Evolutionary conservation across 495 filamentous ascomycete species (phyloP).

Genomic region (Penicillium atrosanguineum): DNA sequence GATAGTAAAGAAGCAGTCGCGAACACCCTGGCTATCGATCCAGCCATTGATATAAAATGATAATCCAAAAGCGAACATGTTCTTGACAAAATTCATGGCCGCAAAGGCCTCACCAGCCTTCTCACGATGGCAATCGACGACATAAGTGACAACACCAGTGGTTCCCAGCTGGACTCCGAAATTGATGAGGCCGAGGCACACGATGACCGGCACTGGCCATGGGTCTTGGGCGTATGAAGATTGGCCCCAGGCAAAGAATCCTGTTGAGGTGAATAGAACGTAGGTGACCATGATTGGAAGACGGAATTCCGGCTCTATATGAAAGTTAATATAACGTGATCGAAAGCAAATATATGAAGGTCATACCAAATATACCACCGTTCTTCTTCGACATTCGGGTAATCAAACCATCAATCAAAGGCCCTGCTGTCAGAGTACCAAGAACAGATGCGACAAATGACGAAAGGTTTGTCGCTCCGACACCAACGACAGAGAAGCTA

Average conservation of each 20-base stretch:
- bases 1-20: constrained; percentile 39
- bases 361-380: constrained; percentile 27
- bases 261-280: constrained; percentile 39
- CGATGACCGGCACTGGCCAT: constrained; percentile 41
- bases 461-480: constrained; percentile 42
- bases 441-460: constrained; percentile 41
- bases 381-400: constrained; percentile 29
- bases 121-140: constrained; percentile 42
- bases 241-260: constrained; percentile 47
- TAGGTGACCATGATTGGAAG: constrained; percentile 42
- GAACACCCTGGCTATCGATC: constrained; percentile 35
- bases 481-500: constrained; percentile 40
- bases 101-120: constrained; percentile 42
- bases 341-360: background rate
- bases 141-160: constrained; percentile 38
- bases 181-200: constrained; percentile 44
- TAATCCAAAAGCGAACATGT: constrained; percentile 38
- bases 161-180: constrained; percentile 43
- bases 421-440: constrained; percentile 36
- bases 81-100: constrained; percentile 42
- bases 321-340: constrained; percentile 23
- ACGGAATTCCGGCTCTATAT: constrained; percentile 46
- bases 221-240: constrained; percentile 23
- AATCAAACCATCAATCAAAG: constrained; percentile 40
- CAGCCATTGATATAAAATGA: constrained; percentile 38